These are phyloP conservation scores for Zygnema circumcarinatum DNA, from an alignment of 139 green algal genomes.

Conservation along the genomic window DNA sequence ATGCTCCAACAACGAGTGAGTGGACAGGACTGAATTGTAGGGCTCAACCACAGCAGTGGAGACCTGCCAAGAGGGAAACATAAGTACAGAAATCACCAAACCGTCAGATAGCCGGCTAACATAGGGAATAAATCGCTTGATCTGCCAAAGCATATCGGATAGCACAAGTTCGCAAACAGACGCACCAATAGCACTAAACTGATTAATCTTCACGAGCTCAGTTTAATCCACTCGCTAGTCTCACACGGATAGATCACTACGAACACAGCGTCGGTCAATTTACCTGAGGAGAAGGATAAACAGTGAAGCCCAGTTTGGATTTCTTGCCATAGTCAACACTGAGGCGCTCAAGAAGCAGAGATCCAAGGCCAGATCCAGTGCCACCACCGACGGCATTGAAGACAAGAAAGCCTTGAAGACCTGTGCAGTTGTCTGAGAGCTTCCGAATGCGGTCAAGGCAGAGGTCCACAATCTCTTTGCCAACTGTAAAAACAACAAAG, in stretches of 20 bases:
- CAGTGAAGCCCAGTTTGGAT: constrained; percentile 90
- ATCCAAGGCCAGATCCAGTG: constrained; percentile 71
- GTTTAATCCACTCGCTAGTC: no score
- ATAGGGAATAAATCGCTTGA: no score
- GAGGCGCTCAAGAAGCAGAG: constrained; percentile 71
- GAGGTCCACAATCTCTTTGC: constrained; percentile 73
- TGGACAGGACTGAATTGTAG: constrained; percentile 72
- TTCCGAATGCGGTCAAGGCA: constrained; percentile 71
- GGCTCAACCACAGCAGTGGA: constrained; percentile 71
- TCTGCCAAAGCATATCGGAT: no score
- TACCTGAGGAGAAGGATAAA: constrained; percentile 67
- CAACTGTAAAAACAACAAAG: constrained; percentile 48
- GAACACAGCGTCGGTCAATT: background rate
- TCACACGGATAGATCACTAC: no score
- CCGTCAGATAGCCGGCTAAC: no score
- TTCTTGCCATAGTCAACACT: constrained; percentile 99
- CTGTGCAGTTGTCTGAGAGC: constrained; percentile 71
- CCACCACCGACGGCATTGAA: constrained; percentile 73
- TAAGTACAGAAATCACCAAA: no score
- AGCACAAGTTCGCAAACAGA: no score
- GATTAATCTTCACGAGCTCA: no score
- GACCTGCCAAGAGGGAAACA: constrained; percentile 54
- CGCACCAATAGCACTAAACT: no score
- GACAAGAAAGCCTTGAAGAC: constrained; percentile 70
- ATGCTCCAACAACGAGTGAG: constrained; percentile 71